These are phyloP conservation scores for Linnemannia schmuckeri DNA, from an alignment of 192 early-diverging fungal species.

Conservation along the genomic window DNA sequence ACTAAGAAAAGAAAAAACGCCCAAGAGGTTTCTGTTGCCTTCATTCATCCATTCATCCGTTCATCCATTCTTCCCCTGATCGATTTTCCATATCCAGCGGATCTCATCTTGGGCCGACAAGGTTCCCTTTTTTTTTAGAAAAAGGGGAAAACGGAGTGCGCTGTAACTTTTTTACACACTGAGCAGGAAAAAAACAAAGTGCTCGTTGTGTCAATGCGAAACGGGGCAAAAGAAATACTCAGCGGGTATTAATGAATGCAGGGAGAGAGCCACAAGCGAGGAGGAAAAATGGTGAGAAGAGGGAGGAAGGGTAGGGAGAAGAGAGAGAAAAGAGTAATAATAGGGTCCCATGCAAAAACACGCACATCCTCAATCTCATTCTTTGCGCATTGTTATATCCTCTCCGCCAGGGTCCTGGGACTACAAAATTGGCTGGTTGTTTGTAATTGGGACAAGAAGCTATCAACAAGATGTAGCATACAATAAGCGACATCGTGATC, in stretches of 20 bases:
- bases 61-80: neutral
- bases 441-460: too few relatives aligned
- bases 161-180: neutral
- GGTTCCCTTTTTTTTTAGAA: neutral
- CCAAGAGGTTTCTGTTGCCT: neutral
- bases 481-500: too few relatives aligned
- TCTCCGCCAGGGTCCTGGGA: neutral
- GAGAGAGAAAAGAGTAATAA: neutral
- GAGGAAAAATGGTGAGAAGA: neutral
- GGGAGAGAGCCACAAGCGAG: neutral
- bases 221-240: neutral
- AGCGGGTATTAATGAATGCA: neutral
- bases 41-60: neutral
- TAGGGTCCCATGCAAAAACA: neutral
- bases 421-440: neutral
- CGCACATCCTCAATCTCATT: neutral
- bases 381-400: neutral
- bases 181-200: neutral
- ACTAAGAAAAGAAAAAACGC: neutral
- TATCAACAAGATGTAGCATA: too few relatives aligned
- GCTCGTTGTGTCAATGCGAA: neutral
- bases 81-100: neutral
- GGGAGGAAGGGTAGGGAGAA: too few relatives aligned
- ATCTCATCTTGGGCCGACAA: neutral
- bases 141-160: neutral